Base-by-base conservation (phyloP, 2,329 filamentous ascomycete genomes). In the Aspergillus neotritici region DNA sequence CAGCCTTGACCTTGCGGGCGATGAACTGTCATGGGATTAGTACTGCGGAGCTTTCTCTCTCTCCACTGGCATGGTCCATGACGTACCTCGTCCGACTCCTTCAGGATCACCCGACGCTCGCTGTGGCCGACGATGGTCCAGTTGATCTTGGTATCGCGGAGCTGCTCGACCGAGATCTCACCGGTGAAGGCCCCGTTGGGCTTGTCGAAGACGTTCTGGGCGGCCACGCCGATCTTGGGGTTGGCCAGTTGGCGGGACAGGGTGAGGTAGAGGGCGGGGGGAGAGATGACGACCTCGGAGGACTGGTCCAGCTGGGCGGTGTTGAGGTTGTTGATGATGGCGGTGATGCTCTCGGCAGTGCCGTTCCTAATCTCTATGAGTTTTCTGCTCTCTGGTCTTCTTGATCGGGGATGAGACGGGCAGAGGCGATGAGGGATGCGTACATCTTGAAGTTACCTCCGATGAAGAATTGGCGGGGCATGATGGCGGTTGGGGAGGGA, bases 371-470 rank as follows among this genome's bases (percentile, higher is more conserved):
- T 25, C 21, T 1, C 7, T 25, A 9, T 25, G 21, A 25, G 21
- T 6, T 9, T 8, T 25, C 6, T 25, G 21, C 3, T 8, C 7
- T 9, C 4, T 25, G 21, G 9, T 9, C 21, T 25, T 25, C 21
- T 8, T 25, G 21, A 25, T 25, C 21, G 2, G n/a, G n/a, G n/a
- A n/a, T n/a, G n/a, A n/a, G n/a, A n/a, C n/a, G 53, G 53, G 54
- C 48, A 58, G 48, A 52, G 41, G 31, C 32, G 12, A 31, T n/a
- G 31, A 32, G 40, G 42, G 48, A 31, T 69, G n/a, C 79, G 67
- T 75, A 94, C 90, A 97, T 97, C 81, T 98, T 97, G 78, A 97
- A 97, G 84, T 98, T 98, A 68, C 90, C 90, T 72, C 90, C 90
- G 71, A 95, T 87, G 71, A 95, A 94, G 79, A 94, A 95, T 78